Evolutionary conservation across 139 green algal species (phyloP).

Genomic region (Asterochloris sp.): DNA sequence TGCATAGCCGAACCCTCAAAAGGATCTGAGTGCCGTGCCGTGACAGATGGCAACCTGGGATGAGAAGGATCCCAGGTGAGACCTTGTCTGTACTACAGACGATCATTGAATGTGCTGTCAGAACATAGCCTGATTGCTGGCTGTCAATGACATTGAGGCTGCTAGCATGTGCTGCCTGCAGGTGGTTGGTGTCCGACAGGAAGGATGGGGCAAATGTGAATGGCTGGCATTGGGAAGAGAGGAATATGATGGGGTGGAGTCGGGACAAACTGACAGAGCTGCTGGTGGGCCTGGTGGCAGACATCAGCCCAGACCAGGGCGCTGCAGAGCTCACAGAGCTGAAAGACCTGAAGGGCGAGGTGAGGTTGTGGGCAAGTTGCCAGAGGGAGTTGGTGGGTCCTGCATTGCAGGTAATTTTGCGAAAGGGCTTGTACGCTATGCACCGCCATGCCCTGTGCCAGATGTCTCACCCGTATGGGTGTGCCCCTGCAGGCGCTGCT

Average conservation of each 20-base stretch:
- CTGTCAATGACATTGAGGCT: background rate
- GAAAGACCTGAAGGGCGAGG: constrained; percentile 60
- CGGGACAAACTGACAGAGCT: constrained; percentile 56
- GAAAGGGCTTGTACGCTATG: no score
- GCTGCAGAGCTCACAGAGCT: constrained; percentile 35
- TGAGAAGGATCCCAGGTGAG: constrained; percentile 17
- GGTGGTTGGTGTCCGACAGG: background rate
- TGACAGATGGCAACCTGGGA: constrained; percentile 15
- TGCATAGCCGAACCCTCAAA: no score
- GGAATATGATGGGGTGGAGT: constrained; percentile 54
- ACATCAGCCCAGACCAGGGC: constrained; percentile 18
- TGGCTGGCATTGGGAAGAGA: constrained; percentile 59
- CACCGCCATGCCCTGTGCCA: no score
- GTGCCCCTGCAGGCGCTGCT: constrained; percentile 47
- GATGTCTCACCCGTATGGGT: background rate
- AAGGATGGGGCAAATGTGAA: background rate
- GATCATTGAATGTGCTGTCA: constrained; percentile 9
- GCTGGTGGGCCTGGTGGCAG: constrained; percentile 31
- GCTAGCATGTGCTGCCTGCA: background rate
- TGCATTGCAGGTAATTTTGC: no score
- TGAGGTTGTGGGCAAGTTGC: constrained; percentile 4
- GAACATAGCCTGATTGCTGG: background rate
- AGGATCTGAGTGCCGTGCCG: no score
- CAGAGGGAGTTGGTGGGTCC: no score
- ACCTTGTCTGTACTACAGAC: constrained; percentile 26